Base-by-base conservation (phyloP, 2,329 filamentous ascomycete genomes). In the Fonsecaea pedrosoi region DNA sequence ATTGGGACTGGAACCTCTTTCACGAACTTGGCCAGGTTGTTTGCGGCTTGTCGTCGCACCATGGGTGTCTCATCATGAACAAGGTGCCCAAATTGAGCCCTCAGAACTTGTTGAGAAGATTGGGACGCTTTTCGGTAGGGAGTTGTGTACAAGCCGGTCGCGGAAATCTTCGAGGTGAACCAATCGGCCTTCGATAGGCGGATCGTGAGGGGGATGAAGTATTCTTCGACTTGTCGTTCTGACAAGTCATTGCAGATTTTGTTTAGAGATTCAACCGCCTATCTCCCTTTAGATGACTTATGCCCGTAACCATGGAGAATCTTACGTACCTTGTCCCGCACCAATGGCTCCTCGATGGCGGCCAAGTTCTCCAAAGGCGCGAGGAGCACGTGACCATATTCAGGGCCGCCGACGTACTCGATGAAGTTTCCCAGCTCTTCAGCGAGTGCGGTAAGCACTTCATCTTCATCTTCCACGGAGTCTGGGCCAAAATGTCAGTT, bases 91-190 rank as follows among this genome's bases (percentile, higher is more conserved):
- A 98, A 99, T 76, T 97, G 92, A 80, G 94, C 90, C 76, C 95
- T 88, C 67, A 99, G 89, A 74, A 90, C 90, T 82, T 97, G 92
- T 82, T 99, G 95, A 73, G 94, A 88, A n/a, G 89, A 86, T 60
- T 90, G 86, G 63, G 92, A 90, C 67, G 95, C 92, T 84, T 96
- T 96, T 75, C 89, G 90, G 84, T 99, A 99, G 71, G 95, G 94
- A 57, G 89, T 88, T 78, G 92, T 95, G 84, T 94, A 99, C 70
- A 99, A 90, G 70, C 95, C 95, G 72, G 94, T 97, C 70, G 94
- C 95, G 37, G 95, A 99, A 72, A 99, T 95, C 83, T 98, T 99
- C 72, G 95, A 98, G 65, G 95, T 99, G 81, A 99, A 99, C 95
- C 95, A 99, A 82, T 99, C 95, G 81, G 95, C 95, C 86, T 98